A percentile compares a stretch with the other conserved stretches of the same genome.
Evolutionary conservation across 441 rosid species (phyloP).

Genomic region (Rhodomyrtus psidioides): DNA sequence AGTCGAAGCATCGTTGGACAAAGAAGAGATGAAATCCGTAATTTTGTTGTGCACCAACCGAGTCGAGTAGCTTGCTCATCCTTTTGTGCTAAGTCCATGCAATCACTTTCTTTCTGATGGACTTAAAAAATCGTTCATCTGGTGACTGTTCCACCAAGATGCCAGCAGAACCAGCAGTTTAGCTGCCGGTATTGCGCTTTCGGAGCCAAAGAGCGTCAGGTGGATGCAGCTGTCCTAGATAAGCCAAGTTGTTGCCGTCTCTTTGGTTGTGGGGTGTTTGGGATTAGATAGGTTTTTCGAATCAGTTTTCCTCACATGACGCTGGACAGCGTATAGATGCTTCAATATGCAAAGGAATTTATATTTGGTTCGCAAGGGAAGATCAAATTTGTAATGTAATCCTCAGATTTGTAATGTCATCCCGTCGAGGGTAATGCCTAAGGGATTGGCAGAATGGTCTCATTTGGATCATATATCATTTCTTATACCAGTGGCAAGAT

Average conservation of each 20-base stretch:
- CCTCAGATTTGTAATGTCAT: background rate
- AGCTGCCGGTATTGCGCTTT: background rate
- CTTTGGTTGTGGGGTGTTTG: background rate
- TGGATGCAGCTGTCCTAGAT: background rate
- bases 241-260: background rate
- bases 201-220: background rate
- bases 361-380: background rate
- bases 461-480: no score
- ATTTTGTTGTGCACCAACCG: slow-evolving; percentile 69
- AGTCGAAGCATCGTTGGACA: slow-evolving; percentile 63
- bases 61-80: slow-evolving; percentile 29
- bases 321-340: background rate
- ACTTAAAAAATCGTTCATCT: background rate
- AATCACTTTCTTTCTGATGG: background rate
- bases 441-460: no score
- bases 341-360: background rate
- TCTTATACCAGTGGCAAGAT: no score
- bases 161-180: background rate
- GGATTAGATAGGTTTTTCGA: background rate
- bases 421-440: background rate
- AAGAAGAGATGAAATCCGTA: slow-evolving; percentile 79
- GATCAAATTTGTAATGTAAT: background rate
- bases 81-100: background rate
- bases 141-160: background rate
- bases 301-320: background rate